phyloP scores from a whole-genome alignment of 305 asterid species.

The Fraxinus greggii region DNA sequence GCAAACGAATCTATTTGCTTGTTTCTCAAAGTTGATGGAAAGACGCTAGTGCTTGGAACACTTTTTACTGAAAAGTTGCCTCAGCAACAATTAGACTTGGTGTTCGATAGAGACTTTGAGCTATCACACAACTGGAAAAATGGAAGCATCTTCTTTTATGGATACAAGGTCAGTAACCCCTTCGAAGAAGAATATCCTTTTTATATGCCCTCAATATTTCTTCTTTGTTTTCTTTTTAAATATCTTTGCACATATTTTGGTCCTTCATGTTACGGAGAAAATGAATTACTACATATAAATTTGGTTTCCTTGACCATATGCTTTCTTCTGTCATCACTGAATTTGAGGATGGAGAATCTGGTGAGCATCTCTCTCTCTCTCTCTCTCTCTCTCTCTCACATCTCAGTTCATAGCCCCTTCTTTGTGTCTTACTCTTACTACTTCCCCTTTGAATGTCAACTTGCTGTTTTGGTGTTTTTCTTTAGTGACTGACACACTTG shows the following conservation, averaged over 20 bases:
- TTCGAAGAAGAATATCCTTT: constrained; percentile 71
- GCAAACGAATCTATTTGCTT: constrained; percentile 46
- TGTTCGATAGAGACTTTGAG: constrained; percentile 64
- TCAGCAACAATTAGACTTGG: constrained; percentile 79
- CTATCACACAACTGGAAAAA: constrained; percentile 77
- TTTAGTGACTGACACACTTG: neutral
- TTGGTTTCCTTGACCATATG: constrained; percentile 37
- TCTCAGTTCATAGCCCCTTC: neutral
- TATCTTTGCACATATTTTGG: neutral
- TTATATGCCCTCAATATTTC: neutral
- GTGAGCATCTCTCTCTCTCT: constrained; percentile 21
- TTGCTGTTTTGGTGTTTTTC: neutral
- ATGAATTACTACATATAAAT: neutral
- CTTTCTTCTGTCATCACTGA: constrained; percentile 29
- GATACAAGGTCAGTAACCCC: constrained; percentile 61
- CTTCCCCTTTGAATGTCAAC: neutral
- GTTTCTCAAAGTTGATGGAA: constrained; percentile 51
- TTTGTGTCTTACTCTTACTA: neutral
- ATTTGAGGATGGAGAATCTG: constrained; percentile 30
- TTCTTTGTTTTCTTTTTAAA: neutral
- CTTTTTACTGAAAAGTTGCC: constrained; percentile 75
- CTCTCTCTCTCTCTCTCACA: neutral
- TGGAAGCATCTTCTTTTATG: constrained; percentile 71
- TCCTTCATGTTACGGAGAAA: neutral
- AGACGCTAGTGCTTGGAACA: constrained; percentile 77